These are phyloP conservation scores for Mycena venus DNA, from an alignment of 768 basidiomycete genomes.

Conservation along the genomic window DNA sequence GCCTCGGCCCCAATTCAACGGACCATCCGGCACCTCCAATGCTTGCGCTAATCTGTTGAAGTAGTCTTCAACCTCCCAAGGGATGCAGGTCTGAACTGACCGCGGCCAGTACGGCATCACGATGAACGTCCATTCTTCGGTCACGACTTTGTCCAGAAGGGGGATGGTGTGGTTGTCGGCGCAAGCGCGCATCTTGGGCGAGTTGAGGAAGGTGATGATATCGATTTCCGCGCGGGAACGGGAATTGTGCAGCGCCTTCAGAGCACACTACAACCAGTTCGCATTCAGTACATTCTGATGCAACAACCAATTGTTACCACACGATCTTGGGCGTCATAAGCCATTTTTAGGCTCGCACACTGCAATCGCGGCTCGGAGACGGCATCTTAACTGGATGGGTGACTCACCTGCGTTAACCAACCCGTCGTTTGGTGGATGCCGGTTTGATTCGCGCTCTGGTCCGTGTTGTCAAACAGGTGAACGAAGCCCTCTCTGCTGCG, in stretches of 20 bases:
- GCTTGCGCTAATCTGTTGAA: constrained; percentile 29
- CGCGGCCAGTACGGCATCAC: constrained; percentile 37
- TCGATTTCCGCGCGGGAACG: constrained; percentile 24
- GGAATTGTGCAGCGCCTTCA: constrained; percentile 30
- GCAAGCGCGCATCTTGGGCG: constrained; percentile 25
- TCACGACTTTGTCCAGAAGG: constrained; percentile 28
- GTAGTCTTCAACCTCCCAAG: constrained; percentile 36
- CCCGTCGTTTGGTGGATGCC: constrained; percentile 34
- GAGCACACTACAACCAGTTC: constrained; percentile 8
- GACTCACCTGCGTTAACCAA: constrained; percentile 30
- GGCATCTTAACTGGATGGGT: neutral
- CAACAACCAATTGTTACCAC: constrained; percentile 6
- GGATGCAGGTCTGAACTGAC: constrained; percentile 26
- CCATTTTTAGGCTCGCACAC: constrained; percentile 33
- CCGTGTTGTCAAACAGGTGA: constrained; percentile 9
- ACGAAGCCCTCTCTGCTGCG: constrained; percentile 21
- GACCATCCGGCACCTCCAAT: constrained; percentile 19
- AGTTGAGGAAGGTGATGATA: constrained; percentile 32
- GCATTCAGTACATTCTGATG: neutral
- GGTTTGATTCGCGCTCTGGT: neutral
- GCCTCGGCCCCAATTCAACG: constrained; percentile 2
- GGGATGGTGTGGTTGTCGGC: constrained; percentile 36
- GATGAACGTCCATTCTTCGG: constrained; percentile 31
- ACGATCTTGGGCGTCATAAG: constrained; percentile 31
- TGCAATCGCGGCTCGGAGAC: neutral